These are phyloP conservation scores for Cladorrhinum sp. DNA, from an alignment of 2,329 filamentous ascomycete species.

Conservation along the genomic window DNA sequence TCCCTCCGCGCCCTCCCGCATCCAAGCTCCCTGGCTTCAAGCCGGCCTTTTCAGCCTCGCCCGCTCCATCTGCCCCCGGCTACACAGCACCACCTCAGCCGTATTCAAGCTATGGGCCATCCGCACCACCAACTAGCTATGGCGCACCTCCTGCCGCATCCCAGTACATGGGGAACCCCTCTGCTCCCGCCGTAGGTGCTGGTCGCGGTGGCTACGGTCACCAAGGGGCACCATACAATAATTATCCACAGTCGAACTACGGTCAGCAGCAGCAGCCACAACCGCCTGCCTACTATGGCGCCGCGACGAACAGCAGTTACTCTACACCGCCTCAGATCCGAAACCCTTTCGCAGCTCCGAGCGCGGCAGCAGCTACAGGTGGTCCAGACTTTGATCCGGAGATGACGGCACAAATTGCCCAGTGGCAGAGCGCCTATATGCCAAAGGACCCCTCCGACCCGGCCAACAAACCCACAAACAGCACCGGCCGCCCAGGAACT, in stretches of 20 bases:
- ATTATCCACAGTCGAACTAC: constrained; percentile 20
- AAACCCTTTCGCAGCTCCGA: constrained; percentile 75
- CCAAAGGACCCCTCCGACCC: constrained; percentile 52
- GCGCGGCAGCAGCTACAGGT: constrained; percentile 29
- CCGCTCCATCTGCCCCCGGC: constrained; percentile 28
- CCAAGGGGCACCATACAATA: constrained; percentile 17
- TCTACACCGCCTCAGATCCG: constrained; percentile 64
- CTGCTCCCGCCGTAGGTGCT: constrained; percentile 36
- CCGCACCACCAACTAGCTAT: constrained; percentile 40
- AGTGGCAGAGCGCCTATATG: constrained; percentile 90
- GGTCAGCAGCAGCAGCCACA: constrained; percentile 21
- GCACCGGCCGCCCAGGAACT: constrained; percentile 29
- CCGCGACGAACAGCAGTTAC: constrained; percentile 39
- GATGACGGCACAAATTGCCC: constrained; percentile 85
- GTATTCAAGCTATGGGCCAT: constrained; percentile 28
- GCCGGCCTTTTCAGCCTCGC: constrained; percentile 48
- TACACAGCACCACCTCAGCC: constrained; percentile 23
- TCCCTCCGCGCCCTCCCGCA: constrained; percentile 74
- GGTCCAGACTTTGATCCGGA: constrained; percentile 67
- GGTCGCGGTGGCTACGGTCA: constrained; percentile 24
- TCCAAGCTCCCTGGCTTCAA: constrained; percentile 48
- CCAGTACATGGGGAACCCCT: constrained; percentile 30
- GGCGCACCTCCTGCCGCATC: constrained; percentile 35
- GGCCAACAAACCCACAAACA: constrained; percentile 22
- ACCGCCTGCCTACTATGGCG: constrained; percentile 41